Conservation (phyloP, 1,284 basidiomycete genomes). For the Irpex sp. region DNA sequence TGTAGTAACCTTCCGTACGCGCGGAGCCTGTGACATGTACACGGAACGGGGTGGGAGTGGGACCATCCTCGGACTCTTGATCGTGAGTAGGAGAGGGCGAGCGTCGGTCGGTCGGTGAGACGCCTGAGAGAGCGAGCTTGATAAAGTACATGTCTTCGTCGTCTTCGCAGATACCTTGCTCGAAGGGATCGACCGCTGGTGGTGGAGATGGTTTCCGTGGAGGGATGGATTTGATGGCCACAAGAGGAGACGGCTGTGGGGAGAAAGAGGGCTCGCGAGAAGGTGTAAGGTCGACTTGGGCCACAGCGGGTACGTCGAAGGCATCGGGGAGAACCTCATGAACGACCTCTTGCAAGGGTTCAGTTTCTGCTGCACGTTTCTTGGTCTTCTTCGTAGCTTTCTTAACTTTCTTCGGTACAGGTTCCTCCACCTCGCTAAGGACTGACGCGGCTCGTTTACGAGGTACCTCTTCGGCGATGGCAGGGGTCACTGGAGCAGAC, state of each 20-base stretch:
- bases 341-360: slow-evolving; percentile 29
- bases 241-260: slow-evolving; percentile 32
- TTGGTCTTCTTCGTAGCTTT: slow-evolving; percentile 37
- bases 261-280: slow-evolving; percentile 40
- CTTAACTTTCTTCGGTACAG: slow-evolving; percentile 31
- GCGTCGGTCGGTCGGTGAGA: slow-evolving; percentile 1
- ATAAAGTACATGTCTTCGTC: slow-evolving; percentile 92
- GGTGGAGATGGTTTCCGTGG: slow-evolving; percentile 14
- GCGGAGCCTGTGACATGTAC: slow-evolving; percentile 81
- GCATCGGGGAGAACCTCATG: slow-evolving; percentile 51
- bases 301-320: slow-evolving; percentile 46
- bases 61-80: slow-evolving; percentile 27
- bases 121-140: slow-evolving; percentile 56
- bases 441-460: slow-evolving; percentile 27
- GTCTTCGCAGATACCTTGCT: slow-evolving; percentile 69
- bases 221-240: slow-evolving; percentile 21
- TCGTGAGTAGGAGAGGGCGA: slow-evolving; percentile 16
- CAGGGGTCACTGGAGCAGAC: slow-evolving; percentile 3
- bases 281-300: slow-evolving; percentile 48
- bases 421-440: slow-evolving; percentile 27
- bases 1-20: slow-evolving; percentile 93
- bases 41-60: slow-evolving; percentile 44
- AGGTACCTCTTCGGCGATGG: background rate
- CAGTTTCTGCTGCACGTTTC: slow-evolving; percentile 37
- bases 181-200: slow-evolving; percentile 55